A percentile compares a stretch with the other conserved stretches of the same genome.
These are phyloP conservation scores for Dipteronia sinensis DNA, from an alignment of 345 rosid species.

Conservation along the genomic window DNA sequence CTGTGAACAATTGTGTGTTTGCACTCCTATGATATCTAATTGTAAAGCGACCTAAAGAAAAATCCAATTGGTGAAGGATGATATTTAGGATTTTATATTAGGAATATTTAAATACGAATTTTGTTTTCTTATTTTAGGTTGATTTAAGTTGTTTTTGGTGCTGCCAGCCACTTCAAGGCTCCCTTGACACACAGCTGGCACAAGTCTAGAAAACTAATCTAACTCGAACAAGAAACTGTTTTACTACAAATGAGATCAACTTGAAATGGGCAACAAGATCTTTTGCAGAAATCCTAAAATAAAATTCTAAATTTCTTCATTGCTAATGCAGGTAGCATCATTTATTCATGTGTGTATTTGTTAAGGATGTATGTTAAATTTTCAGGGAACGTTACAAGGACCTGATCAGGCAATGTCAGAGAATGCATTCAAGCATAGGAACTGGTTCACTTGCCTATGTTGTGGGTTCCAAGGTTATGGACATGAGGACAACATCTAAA, in stretches of 20 bases:
- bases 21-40: background rate
- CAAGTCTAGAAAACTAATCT: background rate
- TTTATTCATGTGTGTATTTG: background rate
- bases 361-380: background rate
- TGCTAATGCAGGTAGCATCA: background rate
- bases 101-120: too few relatives aligned
- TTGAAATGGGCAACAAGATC: background rate
- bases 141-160: background rate
- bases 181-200: background rate
- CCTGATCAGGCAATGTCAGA: conserved; percentile 72
- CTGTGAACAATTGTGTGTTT: background rate
- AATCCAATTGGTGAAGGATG: background rate
- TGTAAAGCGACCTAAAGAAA: background rate
- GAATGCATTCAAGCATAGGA: conserved; percentile 92
- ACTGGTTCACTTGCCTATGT: conserved; percentile 89
- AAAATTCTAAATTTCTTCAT: background rate
- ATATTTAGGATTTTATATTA: background rate
- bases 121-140: background rate
- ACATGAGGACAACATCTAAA: conserved; percentile 79
- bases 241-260: background rate
- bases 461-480: conserved; percentile 95
- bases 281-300: background rate
- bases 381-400: conserved; percentile 73
- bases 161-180: background rate
- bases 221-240: background rate